These are phyloP conservation scores for Alnus rubra DNA, from an alignment of 306 rosid genomes.

Conservation along the genomic window DNA sequence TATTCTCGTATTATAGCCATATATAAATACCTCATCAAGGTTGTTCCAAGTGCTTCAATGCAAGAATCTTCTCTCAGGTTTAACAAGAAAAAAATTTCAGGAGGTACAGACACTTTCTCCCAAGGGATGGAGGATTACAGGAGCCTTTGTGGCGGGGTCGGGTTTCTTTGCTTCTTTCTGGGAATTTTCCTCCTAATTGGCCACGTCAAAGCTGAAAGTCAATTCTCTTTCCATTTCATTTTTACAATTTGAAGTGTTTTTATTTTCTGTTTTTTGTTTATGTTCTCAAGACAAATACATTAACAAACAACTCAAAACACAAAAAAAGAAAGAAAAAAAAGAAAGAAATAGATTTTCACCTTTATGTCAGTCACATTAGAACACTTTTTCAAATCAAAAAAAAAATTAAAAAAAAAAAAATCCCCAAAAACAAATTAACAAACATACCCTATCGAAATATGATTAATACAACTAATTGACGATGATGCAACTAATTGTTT, in stretches of 20 bases:
- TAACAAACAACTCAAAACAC: too few relatives aligned
- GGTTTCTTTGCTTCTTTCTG: conserved; percentile 36
- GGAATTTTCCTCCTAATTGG: conserved; percentile 42
- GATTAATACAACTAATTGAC: too few relatives aligned
- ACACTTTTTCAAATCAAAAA: too few relatives aligned
- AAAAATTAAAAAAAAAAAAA: too few relatives aligned
- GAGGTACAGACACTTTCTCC: conserved; percentile 19
- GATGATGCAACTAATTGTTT: not conserved
- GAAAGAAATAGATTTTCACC: too few relatives aligned
- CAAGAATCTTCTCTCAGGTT: not conserved
- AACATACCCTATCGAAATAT: not conserved
- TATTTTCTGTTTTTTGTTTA: too few relatives aligned
- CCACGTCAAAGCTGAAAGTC: conserved; percentile 45
- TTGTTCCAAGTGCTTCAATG: conserved; percentile 11
- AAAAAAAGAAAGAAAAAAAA: too few relatives aligned
- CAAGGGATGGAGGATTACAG: conserved; percentile 22
- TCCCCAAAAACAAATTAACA: too few relatives aligned
- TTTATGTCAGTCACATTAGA: too few relatives aligned
- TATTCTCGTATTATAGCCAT: not conserved
- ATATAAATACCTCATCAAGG: conserved; percentile 15
- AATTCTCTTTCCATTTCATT: not conserved
- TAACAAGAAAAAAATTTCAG: not conserved
- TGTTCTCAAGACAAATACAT: too few relatives aligned
- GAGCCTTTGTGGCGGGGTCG: conserved; percentile 13
- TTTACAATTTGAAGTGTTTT: not conserved